phyloP scores from a whole-genome alignment of 1,284 basidiomycete genomes.

The Moesziomyces parantarcticus region DNA sequence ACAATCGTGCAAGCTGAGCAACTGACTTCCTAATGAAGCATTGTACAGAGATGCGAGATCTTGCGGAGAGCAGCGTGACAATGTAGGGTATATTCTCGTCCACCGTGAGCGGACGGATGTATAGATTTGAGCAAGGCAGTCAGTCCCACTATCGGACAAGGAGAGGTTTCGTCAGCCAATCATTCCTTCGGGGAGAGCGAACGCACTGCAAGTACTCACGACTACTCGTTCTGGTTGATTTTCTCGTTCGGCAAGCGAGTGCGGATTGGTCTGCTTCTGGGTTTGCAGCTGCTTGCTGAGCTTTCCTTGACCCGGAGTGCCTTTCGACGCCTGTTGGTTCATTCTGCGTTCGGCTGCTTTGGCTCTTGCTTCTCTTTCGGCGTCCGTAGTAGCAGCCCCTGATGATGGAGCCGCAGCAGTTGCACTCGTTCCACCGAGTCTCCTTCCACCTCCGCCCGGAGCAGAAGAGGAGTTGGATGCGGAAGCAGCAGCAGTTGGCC shows the following conservation, averaged over 20 bases:
- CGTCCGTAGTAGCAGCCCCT: background rate
- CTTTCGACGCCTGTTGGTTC: constrained; percentile 25
- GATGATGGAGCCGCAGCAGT: background rate
- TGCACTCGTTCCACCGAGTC: constrained; percentile 9
- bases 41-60: too few relatives aligned
- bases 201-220: constrained; percentile 16
- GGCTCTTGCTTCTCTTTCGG: constrained; percentile 34
- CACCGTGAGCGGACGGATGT: too few relatives aligned
- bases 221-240: constrained; percentile 29
- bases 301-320: constrained; percentile 22
- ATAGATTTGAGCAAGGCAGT: too few relatives aligned
- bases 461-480: background rate
- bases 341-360: constrained; percentile 33
- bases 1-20: too few relatives aligned
- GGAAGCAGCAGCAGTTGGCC: constrained; percentile 1
- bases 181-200: too few relatives aligned
- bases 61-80: too few relatives aligned
- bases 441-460: constrained; percentile 2
- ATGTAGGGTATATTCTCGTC: too few relatives aligned
- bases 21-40: too few relatives aligned
- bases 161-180: too few relatives aligned
- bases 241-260: constrained; percentile 3
- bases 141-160: too few relatives aligned
- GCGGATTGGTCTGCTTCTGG: constrained; percentile 16
- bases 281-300: constrained; percentile 30